These are phyloP conservation scores for Penicillium sp. DNA, from an alignment of 2,329 filamentous ascomycete species.

Conservation along the genomic window DNA sequence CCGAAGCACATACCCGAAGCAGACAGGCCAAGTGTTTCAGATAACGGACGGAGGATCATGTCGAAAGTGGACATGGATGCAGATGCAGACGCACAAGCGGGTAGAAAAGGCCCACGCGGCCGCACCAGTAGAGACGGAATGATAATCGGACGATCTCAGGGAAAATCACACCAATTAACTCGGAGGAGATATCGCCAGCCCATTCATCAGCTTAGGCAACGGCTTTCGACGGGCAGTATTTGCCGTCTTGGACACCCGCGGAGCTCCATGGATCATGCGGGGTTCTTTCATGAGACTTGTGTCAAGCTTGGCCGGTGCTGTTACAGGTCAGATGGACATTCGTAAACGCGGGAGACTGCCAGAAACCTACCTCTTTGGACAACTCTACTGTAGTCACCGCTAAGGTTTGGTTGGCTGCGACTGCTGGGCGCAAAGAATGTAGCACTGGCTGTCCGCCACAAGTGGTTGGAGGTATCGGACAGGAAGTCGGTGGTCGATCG, in stretches of 20 bases:
- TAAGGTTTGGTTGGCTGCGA: constrained; percentile 46
- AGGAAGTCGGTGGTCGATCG: constrained; percentile 57
- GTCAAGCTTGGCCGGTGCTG: constrained; percentile 81
- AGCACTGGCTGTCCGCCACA: constrained; percentile 64
- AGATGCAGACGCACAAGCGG: background rate
- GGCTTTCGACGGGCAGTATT: constrained; percentile 47
- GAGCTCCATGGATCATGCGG: constrained; percentile 84
- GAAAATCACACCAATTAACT: constrained; percentile 27
- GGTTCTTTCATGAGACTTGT: constrained; percentile 88
- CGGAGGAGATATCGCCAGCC: constrained; percentile 40
- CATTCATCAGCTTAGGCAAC: constrained; percentile 47
- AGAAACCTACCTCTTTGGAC: constrained; percentile 51
- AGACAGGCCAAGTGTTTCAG: constrained; percentile 5
- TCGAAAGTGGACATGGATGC: background rate
- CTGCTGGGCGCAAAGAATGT: constrained; percentile 57
- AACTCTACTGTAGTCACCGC: constrained; percentile 55
- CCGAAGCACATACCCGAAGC: background rate
- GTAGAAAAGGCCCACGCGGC: constrained; percentile 3
- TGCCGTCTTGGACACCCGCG: constrained; percentile 55
- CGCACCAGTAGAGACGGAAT: constrained; percentile 5
- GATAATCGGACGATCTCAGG: constrained; percentile 12
- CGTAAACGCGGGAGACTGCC: background rate
- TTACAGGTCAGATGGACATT: constrained; percentile 40
- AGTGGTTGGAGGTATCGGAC: constrained; percentile 64
- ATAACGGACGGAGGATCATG: background rate